Conservation (phyloP, 805 yeast species). For the Cyberlindnera mississippiensis region DNA sequence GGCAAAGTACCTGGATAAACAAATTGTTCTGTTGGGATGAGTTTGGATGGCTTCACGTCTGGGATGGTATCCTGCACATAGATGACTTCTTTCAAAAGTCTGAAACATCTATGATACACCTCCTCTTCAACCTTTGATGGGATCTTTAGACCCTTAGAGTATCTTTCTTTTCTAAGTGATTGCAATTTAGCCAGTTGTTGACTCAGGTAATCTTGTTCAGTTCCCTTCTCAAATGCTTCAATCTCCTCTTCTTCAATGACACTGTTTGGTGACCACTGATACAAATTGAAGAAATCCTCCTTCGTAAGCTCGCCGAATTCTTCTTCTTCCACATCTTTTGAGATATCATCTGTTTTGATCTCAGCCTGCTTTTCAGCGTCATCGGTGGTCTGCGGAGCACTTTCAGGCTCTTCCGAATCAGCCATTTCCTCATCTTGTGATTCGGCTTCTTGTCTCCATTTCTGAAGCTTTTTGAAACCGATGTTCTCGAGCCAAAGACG, state of each 20-base stretch:
- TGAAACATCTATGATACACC: conserved; percentile 39
- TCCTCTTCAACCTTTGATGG: conserved; percentile 42
- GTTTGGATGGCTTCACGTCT: conserved; percentile 31
- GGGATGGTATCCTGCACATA: conserved; percentile 33
- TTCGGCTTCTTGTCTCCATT: conserved; percentile 12
- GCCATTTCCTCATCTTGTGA: conserved; percentile 16
- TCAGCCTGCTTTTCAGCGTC: conserved; percentile 1
- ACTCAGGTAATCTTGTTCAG: conserved; percentile 40
- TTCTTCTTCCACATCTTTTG: conserved; percentile 11
- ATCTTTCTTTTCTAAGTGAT: conserved; percentile 45
- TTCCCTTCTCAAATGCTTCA: conserved; percentile 41
- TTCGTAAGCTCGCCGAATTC: conserved; percentile 8
- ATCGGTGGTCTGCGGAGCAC: neutral
- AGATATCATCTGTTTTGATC: conserved; percentile 4
- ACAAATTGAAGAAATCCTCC: conserved; percentile 30
- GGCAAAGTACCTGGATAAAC: conserved; percentile 82
- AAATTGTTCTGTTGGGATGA: conserved; percentile 65
- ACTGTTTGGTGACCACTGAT: conserved; percentile 48
- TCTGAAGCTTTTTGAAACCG: conserved; percentile 39
- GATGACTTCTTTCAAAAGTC: conserved; percentile 44
- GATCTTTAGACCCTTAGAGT: conserved; percentile 28
- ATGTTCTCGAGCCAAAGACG: conserved; percentile 50
- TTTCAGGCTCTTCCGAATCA: neutral
- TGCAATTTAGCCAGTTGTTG: conserved; percentile 46
- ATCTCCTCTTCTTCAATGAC: conserved; percentile 49